Percentiles rank a stretch among this genome's conserved stretches.
phyloP scores from a whole-genome alignment of 768 basidiomycete genomes.

The Crucibulum laeve region DNA sequence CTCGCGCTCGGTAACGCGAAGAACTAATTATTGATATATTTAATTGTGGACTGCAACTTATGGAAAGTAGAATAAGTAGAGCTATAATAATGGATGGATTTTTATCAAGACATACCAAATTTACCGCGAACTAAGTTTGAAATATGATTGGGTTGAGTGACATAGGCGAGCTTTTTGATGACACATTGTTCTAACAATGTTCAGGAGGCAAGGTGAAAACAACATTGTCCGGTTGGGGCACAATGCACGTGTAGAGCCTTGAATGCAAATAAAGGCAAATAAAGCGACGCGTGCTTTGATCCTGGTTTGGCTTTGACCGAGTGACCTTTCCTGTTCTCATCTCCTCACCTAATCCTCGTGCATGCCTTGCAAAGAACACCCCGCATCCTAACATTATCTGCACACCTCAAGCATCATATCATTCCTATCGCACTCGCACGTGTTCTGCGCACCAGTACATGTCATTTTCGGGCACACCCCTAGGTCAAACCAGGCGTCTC shows the following conservation, averaged over 20 bases:
- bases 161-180: no score
- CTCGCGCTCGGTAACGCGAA: conserved; percentile 18
- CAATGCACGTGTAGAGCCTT: conserved; percentile 8
- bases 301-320: conserved; percentile 8
- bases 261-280: conserved; percentile 8
- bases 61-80: background rate
- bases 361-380: conserved; percentile 2
- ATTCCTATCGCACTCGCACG: background rate
- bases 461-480: conserved; percentile 83
- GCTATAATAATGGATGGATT: background rate
- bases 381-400: conserved; percentile 1
- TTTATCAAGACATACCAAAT: no score
- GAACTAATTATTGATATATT: background rate
- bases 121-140: no score
- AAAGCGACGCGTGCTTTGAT: conserved; percentile 12
- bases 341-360: conserved; percentile 4
- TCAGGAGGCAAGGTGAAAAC: background rate
- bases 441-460: conserved; percentile 40
- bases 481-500: conserved; percentile 83
- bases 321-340: conserved; percentile 5
- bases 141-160: no score
- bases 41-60: background rate
- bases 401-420: background rate
- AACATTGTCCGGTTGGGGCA: conserved; percentile 3
- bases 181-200: no score